Conservation (phyloP, 2,329 filamentous ascomycete genomes). For the Dactylonectria estremocensis region DNA sequence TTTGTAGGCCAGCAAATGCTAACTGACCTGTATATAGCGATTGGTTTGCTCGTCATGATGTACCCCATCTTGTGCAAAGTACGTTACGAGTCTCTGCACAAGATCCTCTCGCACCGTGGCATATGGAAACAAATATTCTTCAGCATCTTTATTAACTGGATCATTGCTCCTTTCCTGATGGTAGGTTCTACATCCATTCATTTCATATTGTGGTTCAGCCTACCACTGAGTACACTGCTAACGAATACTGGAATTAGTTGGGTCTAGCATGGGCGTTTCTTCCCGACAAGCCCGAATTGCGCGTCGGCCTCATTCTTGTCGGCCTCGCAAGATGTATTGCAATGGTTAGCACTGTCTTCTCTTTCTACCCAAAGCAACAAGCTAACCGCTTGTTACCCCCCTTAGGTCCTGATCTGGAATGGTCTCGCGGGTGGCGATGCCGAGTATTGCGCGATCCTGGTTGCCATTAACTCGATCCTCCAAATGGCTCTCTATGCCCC, state of each 20-base stretch:
- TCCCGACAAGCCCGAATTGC: constrained; percentile 70
- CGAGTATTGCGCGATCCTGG: constrained; percentile 88
- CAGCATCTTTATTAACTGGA: constrained; percentile 85
- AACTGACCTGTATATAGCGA: constrained; percentile 62
- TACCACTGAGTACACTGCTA: background rate
- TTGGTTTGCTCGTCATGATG: constrained; percentile 93
- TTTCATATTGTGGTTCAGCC: too few relatives aligned
- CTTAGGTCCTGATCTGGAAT: constrained; percentile 77
- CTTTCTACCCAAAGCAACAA: background rate
- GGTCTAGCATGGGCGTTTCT: constrained; percentile 79
- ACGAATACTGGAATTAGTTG: constrained; percentile 59
- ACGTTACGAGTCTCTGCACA: constrained; percentile 81
- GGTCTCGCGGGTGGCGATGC: constrained; percentile 78
- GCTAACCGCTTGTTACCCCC: constrained; percentile 4
- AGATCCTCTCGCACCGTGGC: constrained; percentile 70
- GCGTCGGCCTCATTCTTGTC: constrained; percentile 83
- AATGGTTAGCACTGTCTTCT: constrained; percentile 71
- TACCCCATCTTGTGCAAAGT: constrained; percentile 94
- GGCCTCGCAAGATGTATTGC: constrained; percentile 90
- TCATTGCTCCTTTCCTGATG: constrained; percentile 87
- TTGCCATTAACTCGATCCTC: constrained; percentile 81
- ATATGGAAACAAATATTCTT: constrained; percentile 86
- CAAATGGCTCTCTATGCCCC: constrained; percentile 83
- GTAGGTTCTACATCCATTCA: constrained; percentile 56
- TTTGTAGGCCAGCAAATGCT: background rate